Percentiles rank a stretch among this genome's conserved stretches.
Conservation (phyloP, 139 green algal genomes). For the Volvox reticuliferus region DNA sequence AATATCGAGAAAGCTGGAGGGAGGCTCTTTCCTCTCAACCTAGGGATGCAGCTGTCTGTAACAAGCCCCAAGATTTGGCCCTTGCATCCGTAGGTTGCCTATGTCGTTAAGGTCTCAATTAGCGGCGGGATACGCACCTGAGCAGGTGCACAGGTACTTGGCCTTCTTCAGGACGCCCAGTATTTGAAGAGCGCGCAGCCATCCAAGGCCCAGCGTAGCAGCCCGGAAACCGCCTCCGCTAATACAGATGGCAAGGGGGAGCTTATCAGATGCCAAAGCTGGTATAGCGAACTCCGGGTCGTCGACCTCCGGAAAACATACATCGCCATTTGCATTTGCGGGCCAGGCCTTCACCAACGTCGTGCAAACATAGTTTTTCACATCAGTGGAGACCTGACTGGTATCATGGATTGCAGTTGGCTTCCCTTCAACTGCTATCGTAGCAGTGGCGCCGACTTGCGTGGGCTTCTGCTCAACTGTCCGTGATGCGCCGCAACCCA, state of each 20-base stretch:
- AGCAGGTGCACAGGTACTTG: slow-evolving; percentile 24
- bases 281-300: slow-evolving; percentile 10
- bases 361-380: not conserved
- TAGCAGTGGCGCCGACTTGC: not conserved
- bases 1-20: no score
- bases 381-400: not conserved
- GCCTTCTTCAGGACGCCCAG: slow-evolving; percentile 2
- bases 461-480: not conserved
- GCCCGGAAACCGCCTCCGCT: slow-evolving; percentile 30
- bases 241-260: not conserved
- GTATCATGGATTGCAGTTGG: not conserved
- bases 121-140: not conserved
- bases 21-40: no score
- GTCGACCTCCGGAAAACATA: slow-evolving; percentile 11
- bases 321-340: not conserved
- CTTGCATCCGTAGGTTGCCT: no score
- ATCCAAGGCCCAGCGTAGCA: not conserved
- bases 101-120: no score
- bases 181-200: not conserved
- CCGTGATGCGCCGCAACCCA: slow-evolving; percentile 4
- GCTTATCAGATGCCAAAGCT: not conserved
- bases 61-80: no score
- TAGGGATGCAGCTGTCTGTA: no score
- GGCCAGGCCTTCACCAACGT: not conserved
- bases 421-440: not conserved